Conservation (phyloP, 495 filamentous ascomycete genomes). For the Penicillium coprophilum region DNA sequence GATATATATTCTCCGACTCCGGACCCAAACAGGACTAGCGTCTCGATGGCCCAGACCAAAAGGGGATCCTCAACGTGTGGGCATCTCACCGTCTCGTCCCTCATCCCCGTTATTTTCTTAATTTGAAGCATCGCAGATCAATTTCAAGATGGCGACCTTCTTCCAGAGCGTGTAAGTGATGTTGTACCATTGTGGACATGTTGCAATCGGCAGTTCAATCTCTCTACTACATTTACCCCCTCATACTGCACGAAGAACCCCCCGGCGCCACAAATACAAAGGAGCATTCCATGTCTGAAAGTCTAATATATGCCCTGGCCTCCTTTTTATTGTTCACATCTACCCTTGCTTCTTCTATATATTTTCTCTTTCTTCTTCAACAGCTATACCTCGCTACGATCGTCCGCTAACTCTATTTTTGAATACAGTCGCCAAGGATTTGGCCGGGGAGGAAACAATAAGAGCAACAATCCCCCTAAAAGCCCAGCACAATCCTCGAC, state of each 20-base stretch:
- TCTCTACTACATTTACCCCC: slow-evolving; percentile 17
- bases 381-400: slow-evolving; percentile 27
- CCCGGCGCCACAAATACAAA: slow-evolving; percentile 28
- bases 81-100: slow-evolving; percentile 15
- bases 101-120: slow-evolving; percentile 11
- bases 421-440: slow-evolving; percentile 50
- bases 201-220: slow-evolving; percentile 8
- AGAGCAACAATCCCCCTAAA: slow-evolving; percentile 50
- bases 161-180: slow-evolving; percentile 77
- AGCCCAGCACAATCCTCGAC: slow-evolving; percentile 49
- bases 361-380: slow-evolving; percentile 8
- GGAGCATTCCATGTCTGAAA: slow-evolving; percentile 21
- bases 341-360: background rate
- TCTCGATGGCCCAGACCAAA: slow-evolving; percentile 31
- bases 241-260: slow-evolving; percentile 26
- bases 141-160: slow-evolving; percentile 65
- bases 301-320: slow-evolving; percentile 12
- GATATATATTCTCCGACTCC: slow-evolving; percentile 13
- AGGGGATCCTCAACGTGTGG: slow-evolving; percentile 16
- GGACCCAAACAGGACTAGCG: slow-evolving; percentile 22
- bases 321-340: background rate
- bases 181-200: slow-evolving; percentile 8
- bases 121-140: slow-evolving; percentile 9
- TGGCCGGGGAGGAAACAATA: slow-evolving; percentile 53
- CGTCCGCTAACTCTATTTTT: slow-evolving; percentile 50